Base-by-base conservation (phyloP, 2,329 filamentous ascomycete species). In the Calonectria crousiana region DNA sequence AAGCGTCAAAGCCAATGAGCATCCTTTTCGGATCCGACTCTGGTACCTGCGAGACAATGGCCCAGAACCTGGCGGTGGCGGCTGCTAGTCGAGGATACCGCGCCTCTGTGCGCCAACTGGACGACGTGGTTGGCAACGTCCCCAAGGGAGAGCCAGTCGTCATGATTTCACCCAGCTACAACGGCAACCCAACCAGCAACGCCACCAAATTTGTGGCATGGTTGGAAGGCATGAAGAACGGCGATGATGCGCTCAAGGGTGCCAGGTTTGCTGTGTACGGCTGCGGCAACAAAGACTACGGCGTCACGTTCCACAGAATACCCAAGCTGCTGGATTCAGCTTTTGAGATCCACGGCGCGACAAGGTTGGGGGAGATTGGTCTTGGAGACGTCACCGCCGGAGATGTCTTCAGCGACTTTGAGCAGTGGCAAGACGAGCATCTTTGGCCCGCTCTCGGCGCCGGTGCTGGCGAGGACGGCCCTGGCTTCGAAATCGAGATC, bases 141-240 rank as follows among this genome's bases (percentile, higher is more conserved):
- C 89, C 92, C 0, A 90, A 85, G 66, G 85, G 88, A 23, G 86
- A 89, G 18, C 92, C 92, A 0, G 86, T 93, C 0, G 85, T 93
- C 16, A 86, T 95, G 70, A 88, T 95, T 74, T 91, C 91, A 0
- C 89, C 93, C 0, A 92, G 90, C 2, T 95, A 95, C 78, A 93
- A 95, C 79, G 93, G 93, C 1, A 87, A 93, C 67, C 92, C 93
- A 0, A 90, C 93, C 0, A 92, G 94, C 75, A 94, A 95, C 72
- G 93, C 93, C 0, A 87, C 85, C 0, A 87, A 90, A 60, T 95
- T 95, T 78, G 89, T 92, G 44, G 84, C 88, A 6, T 95, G 93
- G 93, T 79, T 94, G 3, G 85, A 90, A 77, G 85, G 79, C 16
- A 82, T 89, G 14, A 84, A 88, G 41, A 84, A 88, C 41, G 85